Base-by-base conservation (phyloP, 2,329 filamentous ascomycete genomes). In the Penicillium verrucosum region DNA sequence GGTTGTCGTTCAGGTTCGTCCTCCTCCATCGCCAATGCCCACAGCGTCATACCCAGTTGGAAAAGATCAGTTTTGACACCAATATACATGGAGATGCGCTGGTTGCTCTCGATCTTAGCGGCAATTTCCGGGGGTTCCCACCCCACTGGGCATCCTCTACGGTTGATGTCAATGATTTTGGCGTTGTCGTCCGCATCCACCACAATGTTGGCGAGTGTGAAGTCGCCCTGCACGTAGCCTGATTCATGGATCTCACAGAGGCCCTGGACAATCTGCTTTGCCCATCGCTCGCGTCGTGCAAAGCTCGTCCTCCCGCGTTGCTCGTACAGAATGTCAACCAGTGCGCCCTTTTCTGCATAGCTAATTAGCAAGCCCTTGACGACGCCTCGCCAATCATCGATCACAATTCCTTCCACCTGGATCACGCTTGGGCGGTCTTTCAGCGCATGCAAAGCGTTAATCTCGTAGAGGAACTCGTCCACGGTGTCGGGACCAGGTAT, bases 131-230 rank as follows among this genome's bases (percentile, higher is more conserved):
- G 94, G 3, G 94, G 92, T 65, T 99, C 94, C 94, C 94, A 99
- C 25, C 93, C 93, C 5, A 97, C 90, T 0, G 94, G 94, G 68
- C 94, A 99, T n/a, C 94, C 94, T 66, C 94, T 83, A 54, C 94
- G 84, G 76, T 99, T 99, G 77, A 99, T 97, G 74, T 99, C 94
- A 69, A 99, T 99, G 64, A 99, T 97, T 68, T 95, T 93, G 9
- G 93, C 94, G 68, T 97, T 83, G 69, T 92, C 87, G 42, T 89
- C 77, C 12, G 82, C 81, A 72, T 97, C 91, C 67, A 99, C 89
- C 59, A 99, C 94, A 62, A 99, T 96, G 70, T 99, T 99, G 5
- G 92, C 96, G 29, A 99, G 81, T 0, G 94, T 99, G 63, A 99
- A 97, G 70, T 99, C 94, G 25, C 94, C 94, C 70, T 99, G 94